Base-by-base conservation (phyloP, 106 monocot genomes). In the Acorus gramineus region DNA sequence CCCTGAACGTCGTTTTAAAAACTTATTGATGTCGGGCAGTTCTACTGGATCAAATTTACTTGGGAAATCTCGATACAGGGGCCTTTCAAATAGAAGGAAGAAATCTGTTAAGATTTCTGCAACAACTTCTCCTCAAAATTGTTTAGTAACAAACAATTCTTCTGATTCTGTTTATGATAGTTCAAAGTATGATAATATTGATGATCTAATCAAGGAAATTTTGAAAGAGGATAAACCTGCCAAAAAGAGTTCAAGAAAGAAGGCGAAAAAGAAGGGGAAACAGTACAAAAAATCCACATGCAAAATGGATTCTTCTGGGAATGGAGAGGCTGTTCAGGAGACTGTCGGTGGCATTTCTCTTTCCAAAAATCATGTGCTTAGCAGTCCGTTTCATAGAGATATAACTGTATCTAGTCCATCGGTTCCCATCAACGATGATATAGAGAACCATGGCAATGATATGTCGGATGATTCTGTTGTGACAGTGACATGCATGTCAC, bases 211-310 rank as follows among this genome's bases (percentile, higher is more conserved):
- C 11, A 49, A 42, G 46, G 66, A 70, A 62, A 48, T 57, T 11
- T 55, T 57, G 4, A 66, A 67, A 14, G 60, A 42, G 8, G 78
- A 65, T 8, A 78, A 83, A 46, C 49, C 65, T 61, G 49, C 47
- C n/a, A 85, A 74, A 82, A 84, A 12, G 70, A 76, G 63, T 73
- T 63, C 77, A 52, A 91, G 66, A 69, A 83, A 81, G 69, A 90
- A 81, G 68, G 78, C 69, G 3, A 87, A 84, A 65, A 86, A 82
- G 82, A 82, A 82, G 50, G 67, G 89, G 50, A 85, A 82, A 62
- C 77, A 77, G 5, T 64, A 58, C 61, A 82, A 79, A 76, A 59
- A 44, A 68, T 63, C 66, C 6, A 54, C 55, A 42, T 46, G 8
- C 61, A 77, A 68, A 65, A 80, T 71, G 46, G 57, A 44, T 51